Base-by-base conservation (phyloP, 768 basidiomycete species). In the Galerina sulciceps region DNA sequence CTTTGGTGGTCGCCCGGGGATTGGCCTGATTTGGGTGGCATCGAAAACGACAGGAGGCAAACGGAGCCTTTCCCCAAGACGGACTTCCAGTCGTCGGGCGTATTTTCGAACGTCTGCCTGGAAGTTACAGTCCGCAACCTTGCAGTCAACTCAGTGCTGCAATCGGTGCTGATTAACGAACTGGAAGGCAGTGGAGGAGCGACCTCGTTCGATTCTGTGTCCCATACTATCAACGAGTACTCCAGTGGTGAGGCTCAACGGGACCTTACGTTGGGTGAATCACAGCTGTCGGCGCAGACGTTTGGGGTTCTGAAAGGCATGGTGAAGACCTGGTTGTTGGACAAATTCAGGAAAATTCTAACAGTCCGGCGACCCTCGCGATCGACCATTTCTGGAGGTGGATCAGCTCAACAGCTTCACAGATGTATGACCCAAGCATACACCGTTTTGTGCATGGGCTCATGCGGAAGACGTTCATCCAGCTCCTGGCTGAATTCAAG, bases 301-400 rank as follows among this genome's bases (percentile, higher is more conserved):
- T 98, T 99, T 68, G 79, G 81, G 37, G 86, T 94, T 55, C 78
- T 99, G 57, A 95, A 93, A 68, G 76, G 82, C 18, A 91, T 98
- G 89, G 83, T 99, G 66, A 94, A 93, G 70, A 75, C 81, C 0
- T 99, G 97, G 97, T 85, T 95, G 43, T 79, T 94, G 22, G 94
- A 98, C 71, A 89, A 66, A 85, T 94, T 51, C 86, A 86, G 62
- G 77, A 82, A 60, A 82, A 88, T 62, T 84, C 83, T 34, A 81
- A 84, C 13, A 84, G 86, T 57, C 86, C 89, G 0, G 88, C 91
- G 0, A 81, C 83, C 1, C 67, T 91, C 2, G 86, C 88, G 2
- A 83, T 97, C 52, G 92, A 96, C 67, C 95, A 99, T 73, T 98
- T 99, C 76, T 98, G 96, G 94, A 82, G 97, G 42, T 99, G 97